Evolutionary conservation across 352 stramenopile species (phyloP), one percentile per base, ranked within the genome.

Genomic region (Phytopythium cucurbitacearum): DNA sequence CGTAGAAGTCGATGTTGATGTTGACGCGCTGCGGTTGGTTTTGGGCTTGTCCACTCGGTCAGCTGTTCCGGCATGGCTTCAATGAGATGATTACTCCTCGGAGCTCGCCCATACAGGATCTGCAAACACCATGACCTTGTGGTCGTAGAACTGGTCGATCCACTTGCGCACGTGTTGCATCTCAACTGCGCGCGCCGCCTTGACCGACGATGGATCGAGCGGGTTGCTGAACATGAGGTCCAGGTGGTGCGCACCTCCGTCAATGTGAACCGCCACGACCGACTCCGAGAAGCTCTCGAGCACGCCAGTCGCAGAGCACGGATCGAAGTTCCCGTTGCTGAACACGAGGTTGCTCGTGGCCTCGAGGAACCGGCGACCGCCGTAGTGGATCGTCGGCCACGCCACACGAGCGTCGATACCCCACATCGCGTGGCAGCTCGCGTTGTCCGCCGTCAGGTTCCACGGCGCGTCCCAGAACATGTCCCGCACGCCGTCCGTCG

Each of bases 311-410:
- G 72, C 75, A 16, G 67, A 85, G 85, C 85, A 97, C 42, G 92
- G 92, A 65, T 98, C 92, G 33, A 85, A 78, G 47, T 95, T 71
- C 47, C 92, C 92, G 62, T 97, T 97, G 44, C 86, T 96, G 48
- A 97, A 87, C 33, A 98, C 78, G 44, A 98, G 94, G 69, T 97
- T 97, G 55, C 76, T 93, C 12, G 73, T 65, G 8, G 56, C 48
- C 0, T 60, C 15, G 6, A 90, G 60, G 2, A 60, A 64, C 45
- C 70, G 73, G 51, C 53, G 72, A 34, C 69, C 75, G 37, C 80
- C 80, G 49, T 75, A 91, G 51, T 81, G 53, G 12, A 62, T 77
- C 15, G 59, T 41, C 28, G 64, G 72, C 74, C 75, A 89, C 4
- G 59, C 10, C 4, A 77, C 73, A 12, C 63, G 60, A 10, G 82